Evolutionary conservation across 805 yeast genomes (phyloP), one percentile per base, ranked within the genome.

Genomic region (Cyberlindnera amylophila): DNA sequence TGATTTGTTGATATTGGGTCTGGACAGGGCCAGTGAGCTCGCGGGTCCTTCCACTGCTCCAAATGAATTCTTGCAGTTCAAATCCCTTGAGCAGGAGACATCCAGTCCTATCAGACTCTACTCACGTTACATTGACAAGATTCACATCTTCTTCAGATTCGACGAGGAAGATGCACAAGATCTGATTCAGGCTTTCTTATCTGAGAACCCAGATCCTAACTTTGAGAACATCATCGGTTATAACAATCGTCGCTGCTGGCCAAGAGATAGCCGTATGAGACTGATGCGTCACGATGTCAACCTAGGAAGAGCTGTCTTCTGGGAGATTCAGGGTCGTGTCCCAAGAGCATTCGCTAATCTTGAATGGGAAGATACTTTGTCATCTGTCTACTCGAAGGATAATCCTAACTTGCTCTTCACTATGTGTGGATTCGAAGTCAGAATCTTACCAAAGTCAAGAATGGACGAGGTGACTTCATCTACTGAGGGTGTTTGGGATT

Each of bases 341-440:
- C 98, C 99, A 0, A 62, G 73, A 4, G 80, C 95, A 0, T 55
- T 93, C 11, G 81, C 90, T 0, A 66, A 78, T 1, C 67, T 91
- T 13, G 75, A 74, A 36, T 91, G 97, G 96, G 82, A 77, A 28
- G 82, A 81, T 40, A 71, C 95, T 0, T 72, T 81, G 52, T 90
- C 89, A 0, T 87, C 96, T 0, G 96, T 93, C 2, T 93, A 91
- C 62, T 86, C 96, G 14, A 77, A 75, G 42, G 96, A 90, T 46
- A 93, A 93, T 57, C 91, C 96, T 7, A 95, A 91, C 52, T 59
- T 93, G 45, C 65, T 91, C 26, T 88, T 91, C 54, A 75, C 93
- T 0, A 86, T 93, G 90, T 83, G 93, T 63, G 99, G 99, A 0
- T 93, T 93, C 66, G 99, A 93, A 57, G 83, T 93, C 1, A 70